A percentile compares a stretch with the other conserved stretches of the same genome.
These are phyloP conservation scores for Ceriops decandra DNA, from an alignment of 345 rosid genomes.

Conservation along the genomic window DNA sequence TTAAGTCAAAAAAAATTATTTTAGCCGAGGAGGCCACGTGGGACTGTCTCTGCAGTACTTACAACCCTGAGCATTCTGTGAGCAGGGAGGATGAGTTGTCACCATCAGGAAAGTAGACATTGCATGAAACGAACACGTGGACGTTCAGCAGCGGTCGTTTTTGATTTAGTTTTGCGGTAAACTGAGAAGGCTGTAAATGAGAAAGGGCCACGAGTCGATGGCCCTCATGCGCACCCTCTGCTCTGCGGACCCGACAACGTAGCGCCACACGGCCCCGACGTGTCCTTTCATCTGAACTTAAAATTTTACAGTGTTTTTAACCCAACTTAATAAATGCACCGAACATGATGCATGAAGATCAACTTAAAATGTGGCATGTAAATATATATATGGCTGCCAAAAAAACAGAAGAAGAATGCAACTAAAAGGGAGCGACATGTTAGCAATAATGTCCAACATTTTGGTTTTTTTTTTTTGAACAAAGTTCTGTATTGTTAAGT, in stretches of 20 bases:
- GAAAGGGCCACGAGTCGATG: slow-evolving; percentile 9
- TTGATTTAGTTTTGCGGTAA: neutral
- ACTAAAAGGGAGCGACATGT: too few species aligned
- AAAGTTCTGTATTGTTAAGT: too few species aligned
- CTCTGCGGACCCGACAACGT: slow-evolving; percentile 8
- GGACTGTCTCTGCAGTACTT: neutral
- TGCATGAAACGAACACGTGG: slow-evolving; percentile 33
- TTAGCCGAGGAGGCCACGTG: too few species aligned
- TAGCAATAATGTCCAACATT: too few species aligned
- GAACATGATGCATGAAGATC: too few species aligned
- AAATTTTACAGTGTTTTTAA: too few species aligned
- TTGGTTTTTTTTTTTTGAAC: too few species aligned
- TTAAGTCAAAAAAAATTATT: neutral
- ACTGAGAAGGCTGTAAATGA: slow-evolving; percentile 1
- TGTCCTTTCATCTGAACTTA: neutral
- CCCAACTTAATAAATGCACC: too few species aligned
- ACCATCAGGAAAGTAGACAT: slow-evolving; percentile 7
- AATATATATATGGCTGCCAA: too few species aligned
- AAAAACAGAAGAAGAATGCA: too few species aligned
- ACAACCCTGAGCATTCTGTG: slow-evolving; percentile 9
- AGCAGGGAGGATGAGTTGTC: slow-evolving; percentile 26
- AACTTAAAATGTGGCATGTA: too few species aligned
- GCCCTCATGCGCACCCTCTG: slow-evolving; percentile 14
- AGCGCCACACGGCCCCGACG: slow-evolving; percentile 13
- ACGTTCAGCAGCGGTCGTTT: slow-evolving; percentile 2